Evolutionary conservation across 805 yeast species (phyloP), one percentile per base, ranked within the genome.

Genomic region (Lachancea sp.): DNA sequence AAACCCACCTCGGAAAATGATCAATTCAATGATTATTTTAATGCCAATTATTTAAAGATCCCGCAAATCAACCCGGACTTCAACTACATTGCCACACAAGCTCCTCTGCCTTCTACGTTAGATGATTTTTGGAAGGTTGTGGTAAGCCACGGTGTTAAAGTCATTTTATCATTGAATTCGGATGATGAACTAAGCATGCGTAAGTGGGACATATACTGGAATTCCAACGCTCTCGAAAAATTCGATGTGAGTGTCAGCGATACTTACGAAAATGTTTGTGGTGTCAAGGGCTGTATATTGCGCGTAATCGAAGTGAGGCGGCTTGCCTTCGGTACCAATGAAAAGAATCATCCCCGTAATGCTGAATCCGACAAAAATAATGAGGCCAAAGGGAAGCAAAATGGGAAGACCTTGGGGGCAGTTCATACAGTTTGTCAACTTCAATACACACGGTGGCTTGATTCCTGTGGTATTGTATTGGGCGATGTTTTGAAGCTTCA

Each of bases 121-220:
- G 85, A 82, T 29, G 96, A 91, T 62, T 91, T 93, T 58, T 91
- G 96, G 96, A 83, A 80, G 52, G 85, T 88, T 60, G 77, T 86
- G 0, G 70, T 79, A 48, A 76, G 81, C 31, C 78, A 85, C 54
- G 63, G 72, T 3, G 74, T 79, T 7, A 80, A 84, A n/a, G 67
- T 90, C 1, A 79, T 91, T 35, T 65, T 91, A 3, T 85, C 95
- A 30, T 70, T 88, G 48, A 84, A 95, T 7, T 81, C 82, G 10
- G 81, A 85, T 47, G 69, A 69, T 49, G 97, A 91, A 59, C 77
- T 83, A 50, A 79, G 82, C 2, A 73, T 82, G 47, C 81, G 76
- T 50, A 90, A 91, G 65, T 90, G 97, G 69, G 81, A 81, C 37
- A 74, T 88, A 18, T 91, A 79, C 63, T 93, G 98, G 98, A 67